Percentiles rank a stretch among this genome's conserved stretches.
Evolutionary conservation across 768 basidiomycete species (phyloP).

Genomic region (Clavulina sp.): DNA sequence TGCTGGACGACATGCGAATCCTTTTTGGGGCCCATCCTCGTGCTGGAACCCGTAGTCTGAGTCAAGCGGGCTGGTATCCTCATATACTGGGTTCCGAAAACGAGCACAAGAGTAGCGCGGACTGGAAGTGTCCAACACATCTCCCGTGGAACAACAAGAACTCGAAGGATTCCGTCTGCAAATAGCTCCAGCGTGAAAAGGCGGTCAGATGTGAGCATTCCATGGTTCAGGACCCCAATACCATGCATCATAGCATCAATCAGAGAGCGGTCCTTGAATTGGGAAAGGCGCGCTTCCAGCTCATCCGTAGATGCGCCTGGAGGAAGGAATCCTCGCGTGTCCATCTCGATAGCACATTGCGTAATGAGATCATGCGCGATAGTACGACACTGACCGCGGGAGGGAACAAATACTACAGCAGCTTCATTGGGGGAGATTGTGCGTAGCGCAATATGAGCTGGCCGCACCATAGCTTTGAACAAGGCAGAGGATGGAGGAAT

Average conservation of each 20-base stretch:
- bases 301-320: constrained; percentile 25
- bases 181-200: constrained; percentile 64
- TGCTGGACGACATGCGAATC: no score
- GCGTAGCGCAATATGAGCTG: constrained; percentile 61
- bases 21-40: no score
- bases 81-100: constrained; percentile 85
- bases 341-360: constrained; percentile 61
- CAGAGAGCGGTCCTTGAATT: constrained; percentile 44
- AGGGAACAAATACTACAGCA: constrained; percentile 78
- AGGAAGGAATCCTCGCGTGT: constrained; percentile 51
- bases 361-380: constrained; percentile 77
- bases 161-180: constrained; percentile 57
- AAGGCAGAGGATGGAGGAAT: constrained; percentile 74
- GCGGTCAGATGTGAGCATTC: constrained; percentile 48
- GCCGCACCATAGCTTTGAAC: constrained; percentile 84
- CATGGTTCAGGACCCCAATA: constrained; percentile 73
- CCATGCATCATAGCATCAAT: constrained; percentile 66
- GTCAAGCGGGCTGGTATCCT: no score
- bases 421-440: constrained; percentile 26
- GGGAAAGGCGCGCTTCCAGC: constrained; percentile 39
- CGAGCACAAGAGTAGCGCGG: constrained; percentile 60
- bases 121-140: constrained; percentile 83
- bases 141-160: constrained; percentile 68
- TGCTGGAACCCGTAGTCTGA: background rate
- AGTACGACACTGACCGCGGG: constrained; percentile 51